Percentiles rank a stretch among this genome's conserved stretches.
Evolutionary conservation across 305 asterid genomes (phyloP).

Genomic region (Rubia peregrina): DNA sequence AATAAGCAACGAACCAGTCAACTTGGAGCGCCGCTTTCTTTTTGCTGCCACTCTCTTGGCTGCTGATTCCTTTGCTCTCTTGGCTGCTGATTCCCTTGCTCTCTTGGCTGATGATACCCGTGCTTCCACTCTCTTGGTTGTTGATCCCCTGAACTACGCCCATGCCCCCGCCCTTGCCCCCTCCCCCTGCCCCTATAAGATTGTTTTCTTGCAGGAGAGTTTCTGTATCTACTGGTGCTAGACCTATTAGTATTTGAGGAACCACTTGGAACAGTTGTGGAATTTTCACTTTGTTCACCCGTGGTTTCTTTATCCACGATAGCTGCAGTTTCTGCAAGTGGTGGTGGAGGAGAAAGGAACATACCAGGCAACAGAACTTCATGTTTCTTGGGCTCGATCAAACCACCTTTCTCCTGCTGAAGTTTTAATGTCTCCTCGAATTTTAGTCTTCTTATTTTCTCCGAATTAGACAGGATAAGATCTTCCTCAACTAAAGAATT

Average conservation of each 20-base stretch:
- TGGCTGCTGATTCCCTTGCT: not conserved
- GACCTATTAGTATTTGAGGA: conserved; percentile 27
- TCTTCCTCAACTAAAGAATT: conserved; percentile 28
- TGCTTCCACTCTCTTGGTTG: conserved; percentile 58
- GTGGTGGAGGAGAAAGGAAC: conserved; percentile 61
- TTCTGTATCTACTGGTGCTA: conserved; percentile 40
- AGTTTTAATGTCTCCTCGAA: conserved; percentile 54
- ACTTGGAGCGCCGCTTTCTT: conserved; percentile 31
- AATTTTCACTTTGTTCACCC: conserved; percentile 25
- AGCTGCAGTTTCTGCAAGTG: conserved; percentile 35
- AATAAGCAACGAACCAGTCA: conserved; percentile 7
- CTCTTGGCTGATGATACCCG: conserved; percentile 12
- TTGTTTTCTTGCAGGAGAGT: conserved; percentile 35
- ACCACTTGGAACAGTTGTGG: conserved; percentile 33
- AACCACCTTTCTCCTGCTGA: conserved; percentile 76
- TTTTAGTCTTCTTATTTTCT: conserved; percentile 54
- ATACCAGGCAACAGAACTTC: conserved; percentile 78
- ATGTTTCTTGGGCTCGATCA: conserved; percentile 61
- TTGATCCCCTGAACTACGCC: conserved; percentile 40
- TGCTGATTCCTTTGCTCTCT: not conserved
- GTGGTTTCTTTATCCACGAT: conserved; percentile 23
- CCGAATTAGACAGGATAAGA: conserved; percentile 52
- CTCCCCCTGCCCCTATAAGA: not conserved
- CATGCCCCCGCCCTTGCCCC: conserved; percentile 14
- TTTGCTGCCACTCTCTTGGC: not conserved